Base-by-base conservation (phyloP, 768 basidiomycete species). In the Pisolithus orientalis region DNA sequence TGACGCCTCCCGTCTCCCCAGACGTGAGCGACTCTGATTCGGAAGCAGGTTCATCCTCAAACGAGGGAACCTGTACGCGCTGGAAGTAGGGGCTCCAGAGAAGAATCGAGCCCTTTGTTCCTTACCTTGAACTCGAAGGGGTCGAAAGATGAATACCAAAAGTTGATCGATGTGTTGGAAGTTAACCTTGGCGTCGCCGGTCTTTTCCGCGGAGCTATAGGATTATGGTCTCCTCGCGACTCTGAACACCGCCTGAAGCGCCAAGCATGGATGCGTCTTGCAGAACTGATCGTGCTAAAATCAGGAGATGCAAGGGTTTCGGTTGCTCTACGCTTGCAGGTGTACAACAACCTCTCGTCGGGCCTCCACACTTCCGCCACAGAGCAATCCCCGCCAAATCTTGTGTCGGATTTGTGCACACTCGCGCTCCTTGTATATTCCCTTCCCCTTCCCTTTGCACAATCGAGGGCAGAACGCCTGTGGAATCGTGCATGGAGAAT, bases 361-460 rank as follows among this genome's bases (percentile, higher is more conserved):
- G 28, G 31, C 10, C 21, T 51, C 5, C 46, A 54, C 2, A 34
- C 56, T 14, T 16, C 39, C 25, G 39, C 43, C 17, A 42, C n/a
- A 34, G 51, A 56, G 34, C 24, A 5, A 28, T 53, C 43, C 9
- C 70, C 71, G 47, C 64, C 69, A 27, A 65, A 72, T 0, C 67
- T 75, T 2, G 67, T 79, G 3, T 69, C 71, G 14, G 78, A 85
- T 49, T 66, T 83, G 21, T 73, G 74, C 5, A 84, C 84, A 0
- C 73, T 84, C 27, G 78, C 85, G 0, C 69, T 88, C 17, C 72
- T 82, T 40, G 63, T 81, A 11, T 72, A 72, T n/a, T 70, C 75
- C 11, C 57, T 82, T 54, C 73, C 59, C 43, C 50, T 69, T 8
- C 53, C 63, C 0, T 65, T 78, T 39, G 63, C 66, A 4, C 65